Percentiles rank a stretch among this genome's conserved stretches.
Conservation (phyloP, 345 rosid species). For the Arabis alpina region DNA sequence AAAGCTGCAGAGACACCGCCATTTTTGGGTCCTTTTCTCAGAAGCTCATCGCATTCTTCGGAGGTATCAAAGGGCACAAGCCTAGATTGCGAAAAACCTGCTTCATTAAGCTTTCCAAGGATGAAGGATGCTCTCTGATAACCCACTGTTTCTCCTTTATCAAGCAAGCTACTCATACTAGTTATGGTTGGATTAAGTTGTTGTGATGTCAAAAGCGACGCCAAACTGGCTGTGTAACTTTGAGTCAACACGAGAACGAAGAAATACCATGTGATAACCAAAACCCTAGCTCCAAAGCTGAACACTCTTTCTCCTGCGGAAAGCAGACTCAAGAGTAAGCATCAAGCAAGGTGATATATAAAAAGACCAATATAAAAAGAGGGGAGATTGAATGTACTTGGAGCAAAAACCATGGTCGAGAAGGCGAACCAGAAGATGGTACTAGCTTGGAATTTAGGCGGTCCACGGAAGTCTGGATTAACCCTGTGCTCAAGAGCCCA, state of each 20-base stretch:
- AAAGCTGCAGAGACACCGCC: slow-evolving; percentile 11
- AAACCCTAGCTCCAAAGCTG: too few species aligned
- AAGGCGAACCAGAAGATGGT: slow-evolving; percentile 31
- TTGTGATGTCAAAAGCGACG: slow-evolving; percentile 61
- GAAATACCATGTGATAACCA: too few species aligned
- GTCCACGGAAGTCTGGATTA: slow-evolving; percentile 49
- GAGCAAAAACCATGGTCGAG: too few species aligned
- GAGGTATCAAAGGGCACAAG: slow-evolving; percentile 17
- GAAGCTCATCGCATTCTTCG: slow-evolving; percentile 45
- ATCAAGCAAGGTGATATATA: too few species aligned
- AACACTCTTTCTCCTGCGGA: too few species aligned
- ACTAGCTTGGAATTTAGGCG: slow-evolving; percentile 49
- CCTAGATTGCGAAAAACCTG: slow-evolving; percentile 32
- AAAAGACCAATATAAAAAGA: too few species aligned
- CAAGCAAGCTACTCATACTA: slow-evolving; percentile 47
- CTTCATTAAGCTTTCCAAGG: slow-evolving; percentile 35
- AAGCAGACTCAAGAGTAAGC: too few species aligned
- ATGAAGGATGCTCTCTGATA: slow-evolving; percentile 50
- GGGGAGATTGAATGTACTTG: too few species aligned
- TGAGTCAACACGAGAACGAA: too few species aligned
- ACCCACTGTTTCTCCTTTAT: slow-evolving; percentile 49
- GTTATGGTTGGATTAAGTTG: slow-evolving; percentile 55
- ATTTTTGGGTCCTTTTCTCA: slow-evolving; percentile 42
- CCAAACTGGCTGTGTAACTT: slow-evolving; percentile 75
- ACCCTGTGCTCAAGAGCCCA: slow-evolving; percentile 36